Evolutionary conservation across 2,329 filamentous ascomycete species (phyloP).

Genomic region (Fusarium verrucosum): DNA sequence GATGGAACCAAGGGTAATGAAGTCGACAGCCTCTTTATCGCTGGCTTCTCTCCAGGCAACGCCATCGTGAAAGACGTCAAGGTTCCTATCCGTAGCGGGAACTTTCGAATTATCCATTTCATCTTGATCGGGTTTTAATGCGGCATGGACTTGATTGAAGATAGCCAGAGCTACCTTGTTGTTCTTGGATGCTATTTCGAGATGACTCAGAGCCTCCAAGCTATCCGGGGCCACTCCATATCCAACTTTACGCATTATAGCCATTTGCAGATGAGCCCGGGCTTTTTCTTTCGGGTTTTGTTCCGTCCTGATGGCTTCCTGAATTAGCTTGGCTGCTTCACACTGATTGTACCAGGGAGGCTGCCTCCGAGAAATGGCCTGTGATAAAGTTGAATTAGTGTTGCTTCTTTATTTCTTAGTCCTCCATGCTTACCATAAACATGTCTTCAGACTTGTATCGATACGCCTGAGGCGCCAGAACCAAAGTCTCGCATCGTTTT

Average conservation of each 20-base stretch:
- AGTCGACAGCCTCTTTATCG: not conserved
- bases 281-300: not conserved
- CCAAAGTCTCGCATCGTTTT: not conserved
- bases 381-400: not conserved
- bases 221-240: conserved; percentile 8
- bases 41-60: not conserved
- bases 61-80: not conserved
- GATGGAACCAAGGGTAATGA: not conserved
- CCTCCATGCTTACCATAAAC: not conserved
- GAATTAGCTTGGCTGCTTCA: not conserved
- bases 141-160: not conserved
- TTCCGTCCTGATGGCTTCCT: not conserved
- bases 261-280: conserved; percentile 2
- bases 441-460: conserved; percentile 8
- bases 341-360: conserved; percentile 6
- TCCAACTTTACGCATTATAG: conserved; percentile 4
- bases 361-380: not conserved
- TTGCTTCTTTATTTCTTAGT: no score
- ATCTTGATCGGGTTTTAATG: not conserved
- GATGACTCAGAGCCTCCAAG: not conserved
- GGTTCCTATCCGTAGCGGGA: not conserved
- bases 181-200: not conserved
- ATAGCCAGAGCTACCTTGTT: conserved; percentile 7
- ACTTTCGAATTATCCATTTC: not conserved
- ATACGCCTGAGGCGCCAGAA: conserved; percentile 1